Evolutionary conservation across 2,329 filamentous ascomycete species (phyloP), one percentile per base, ranked within the genome.

Genomic region (Nigrospora osmanthi): DNA sequence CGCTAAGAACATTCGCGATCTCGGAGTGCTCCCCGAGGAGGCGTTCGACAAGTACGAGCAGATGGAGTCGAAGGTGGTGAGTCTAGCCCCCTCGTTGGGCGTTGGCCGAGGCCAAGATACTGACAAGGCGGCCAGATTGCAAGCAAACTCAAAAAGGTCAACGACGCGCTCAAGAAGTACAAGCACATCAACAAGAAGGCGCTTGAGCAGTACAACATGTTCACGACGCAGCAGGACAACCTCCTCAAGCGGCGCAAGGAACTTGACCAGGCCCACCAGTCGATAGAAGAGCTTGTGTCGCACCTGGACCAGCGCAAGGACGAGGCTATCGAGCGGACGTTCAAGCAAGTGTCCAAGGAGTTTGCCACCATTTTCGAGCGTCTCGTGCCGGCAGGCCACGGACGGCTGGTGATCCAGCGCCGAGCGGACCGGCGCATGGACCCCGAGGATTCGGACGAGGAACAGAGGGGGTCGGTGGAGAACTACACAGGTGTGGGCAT

Each of bases 121-220:
- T 58, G 50, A 54, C 83, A 83, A 46, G 34, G 19, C 47, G n/a
- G 45, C 35, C 49, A 80, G 73, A 79, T 80, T 47, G 71, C 72
- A n/a, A 70, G 70, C 35, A 83, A 84, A 46, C 79, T 97, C 19
- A 89, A 93, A 68, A 94, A 90, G 59, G 89, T 91, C 58, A 94
- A 95, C 51, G 88, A 95, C 55, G 83, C 87, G 0, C 74, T 97
- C 44, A 97, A 97, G 70, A 95, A 96, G 63, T 97, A 93, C 69
- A 89, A 89, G 45, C 89, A 96, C 58, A 90, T 98, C 69, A 98
- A 98, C 78, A 98, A 97, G 71, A 97, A 98, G 69, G 93, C 93
- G 0, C 95, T 97, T 61, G 94, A 98, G 67, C 93, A 98, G 64
- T 98, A 97, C 71, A 94, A 91, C 69, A 95, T 84, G 68, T 98